phyloP scores from a whole-genome alignment of 2,329 filamentous ascomycete genomes.

The Rachicladosporium sp. region DNA sequence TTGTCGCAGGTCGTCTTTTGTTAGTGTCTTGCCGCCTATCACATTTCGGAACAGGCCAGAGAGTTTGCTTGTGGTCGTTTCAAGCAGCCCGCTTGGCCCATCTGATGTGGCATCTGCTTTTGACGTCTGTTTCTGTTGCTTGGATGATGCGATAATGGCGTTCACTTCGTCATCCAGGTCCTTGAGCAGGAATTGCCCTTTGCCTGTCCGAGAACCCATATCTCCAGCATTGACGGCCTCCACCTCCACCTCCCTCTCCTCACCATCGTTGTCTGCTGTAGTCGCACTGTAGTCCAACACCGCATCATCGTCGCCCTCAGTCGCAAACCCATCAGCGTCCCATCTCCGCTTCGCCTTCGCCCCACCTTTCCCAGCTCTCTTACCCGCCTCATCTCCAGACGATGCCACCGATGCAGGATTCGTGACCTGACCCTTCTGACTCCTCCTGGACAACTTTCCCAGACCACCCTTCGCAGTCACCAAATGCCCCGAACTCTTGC shows the following conservation, averaged over 20 bases:
- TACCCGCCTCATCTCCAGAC: conserved; percentile 67
- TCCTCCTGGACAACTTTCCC: conserved; percentile 67
- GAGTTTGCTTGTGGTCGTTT: conserved; percentile 68
- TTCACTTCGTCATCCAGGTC: conserved; percentile 91
- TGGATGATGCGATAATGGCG: conserved; percentile 71
- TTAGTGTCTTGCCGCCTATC: conserved; percentile 84
- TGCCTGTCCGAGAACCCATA: conserved; percentile 74
- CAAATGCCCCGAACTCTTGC: conserved; percentile 36
- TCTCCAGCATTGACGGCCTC: conserved; percentile 66
- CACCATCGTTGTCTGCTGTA: conserved; percentile 40
- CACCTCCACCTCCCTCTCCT: conserved; percentile 38
- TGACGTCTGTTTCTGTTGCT: conserved; percentile 46
- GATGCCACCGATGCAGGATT: conserved; percentile 49
- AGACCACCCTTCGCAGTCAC: conserved; percentile 62
- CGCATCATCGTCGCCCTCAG: conserved; percentile 65
- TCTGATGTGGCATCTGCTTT: conserved; percentile 45
- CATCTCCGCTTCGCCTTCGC: conserved; percentile 82
- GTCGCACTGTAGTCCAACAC: conserved; percentile 81
- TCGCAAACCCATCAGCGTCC: conserved; percentile 78
- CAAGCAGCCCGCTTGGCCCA: conserved; percentile 52
- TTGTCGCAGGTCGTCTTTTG: conserved; percentile 77
- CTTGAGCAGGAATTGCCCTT: conserved; percentile 87
- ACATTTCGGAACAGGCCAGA: conserved; percentile 87
- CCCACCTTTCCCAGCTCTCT: conserved; percentile 30
- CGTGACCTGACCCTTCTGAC: conserved; percentile 53